phyloP scores from a whole-genome alignment of 768 basidiomycete genomes.

The Albatrellus ellisii region DNA sequence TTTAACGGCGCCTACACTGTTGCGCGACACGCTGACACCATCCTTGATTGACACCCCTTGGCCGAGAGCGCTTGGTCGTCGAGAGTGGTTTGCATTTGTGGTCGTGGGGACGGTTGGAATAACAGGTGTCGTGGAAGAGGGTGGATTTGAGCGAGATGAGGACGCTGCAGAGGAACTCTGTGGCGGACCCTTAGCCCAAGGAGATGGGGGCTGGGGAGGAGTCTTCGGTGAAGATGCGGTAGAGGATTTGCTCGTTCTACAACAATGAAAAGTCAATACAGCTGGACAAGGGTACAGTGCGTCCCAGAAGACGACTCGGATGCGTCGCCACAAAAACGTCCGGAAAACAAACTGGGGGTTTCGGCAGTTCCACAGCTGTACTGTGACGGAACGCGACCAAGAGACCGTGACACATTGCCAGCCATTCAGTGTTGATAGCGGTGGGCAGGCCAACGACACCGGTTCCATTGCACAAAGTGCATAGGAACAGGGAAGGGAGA shows the following conservation, averaged over 20 bases:
- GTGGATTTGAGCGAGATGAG: conserved; percentile 68
- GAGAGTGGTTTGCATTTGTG: conserved; percentile 52
- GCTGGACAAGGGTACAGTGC: too few relatives aligned
- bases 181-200: conserved; percentile 87
- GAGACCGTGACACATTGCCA: too few relatives aligned
- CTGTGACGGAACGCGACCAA: too few relatives aligned
- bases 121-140: conserved; percentile 29
- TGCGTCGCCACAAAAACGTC: too few relatives aligned
- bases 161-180: conserved; percentile 36
- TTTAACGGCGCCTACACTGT: conserved; percentile 51
- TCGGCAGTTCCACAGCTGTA: too few relatives aligned
- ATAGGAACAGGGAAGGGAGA: too few relatives aligned
- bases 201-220: conserved; percentile 63
- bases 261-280: too few relatives aligned
- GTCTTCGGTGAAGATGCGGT: conserved; percentile 62
- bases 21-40: conserved; percentile 62
- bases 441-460: neutral
- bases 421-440: too few relatives aligned
- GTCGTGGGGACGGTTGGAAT: conserved; percentile 26
- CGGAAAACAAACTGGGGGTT: too few relatives aligned
- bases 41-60: conserved; percentile 66
- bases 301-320: too few relatives aligned
- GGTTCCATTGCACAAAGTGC: too few relatives aligned
- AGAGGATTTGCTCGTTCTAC: conserved; percentile 90
- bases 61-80: conserved; percentile 65